phyloP scores from a whole-genome alignment of 371 early-diverging fungal genomes.

The Coemansia sp. region DNA sequence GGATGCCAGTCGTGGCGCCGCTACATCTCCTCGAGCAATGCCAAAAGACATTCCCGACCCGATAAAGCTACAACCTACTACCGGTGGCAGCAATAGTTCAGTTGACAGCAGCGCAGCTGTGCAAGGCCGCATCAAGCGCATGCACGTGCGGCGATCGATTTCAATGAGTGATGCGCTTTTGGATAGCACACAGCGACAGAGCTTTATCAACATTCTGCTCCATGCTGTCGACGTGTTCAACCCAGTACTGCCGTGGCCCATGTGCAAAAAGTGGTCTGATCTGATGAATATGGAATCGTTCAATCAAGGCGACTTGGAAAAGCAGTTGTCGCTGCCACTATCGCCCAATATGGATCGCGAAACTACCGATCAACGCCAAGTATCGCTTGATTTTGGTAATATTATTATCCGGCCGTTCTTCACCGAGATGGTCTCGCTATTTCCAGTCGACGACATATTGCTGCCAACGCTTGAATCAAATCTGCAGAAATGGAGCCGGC shows the following conservation, averaged over 20 bases:
- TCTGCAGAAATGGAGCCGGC: slow-evolving; percentile 37
- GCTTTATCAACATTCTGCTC: slow-evolving; percentile 66
- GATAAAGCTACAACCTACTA: background rate
- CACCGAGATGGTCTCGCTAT: slow-evolving; percentile 70
- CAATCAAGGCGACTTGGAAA: slow-evolving; percentile 81
- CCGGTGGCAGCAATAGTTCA: background rate
- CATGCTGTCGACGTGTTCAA: slow-evolving; percentile 91
- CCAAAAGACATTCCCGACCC: background rate
- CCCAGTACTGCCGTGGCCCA: slow-evolving; percentile 77
- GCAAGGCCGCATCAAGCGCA: slow-evolving; percentile 14
- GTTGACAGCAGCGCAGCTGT: background rate
- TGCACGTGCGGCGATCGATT: slow-evolving; percentile 38
- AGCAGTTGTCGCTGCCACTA: slow-evolving; percentile 65
- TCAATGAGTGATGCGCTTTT: slow-evolving; percentile 49
- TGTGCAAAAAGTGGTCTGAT: slow-evolving; percentile 84
- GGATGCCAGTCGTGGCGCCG: background rate
- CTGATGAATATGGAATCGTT: slow-evolving; percentile 82
- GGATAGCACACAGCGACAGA: slow-evolving; percentile 58
- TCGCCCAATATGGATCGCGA: slow-evolving; percentile 87
- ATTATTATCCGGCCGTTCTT: slow-evolving; percentile 84
- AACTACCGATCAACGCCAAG: slow-evolving; percentile 68
- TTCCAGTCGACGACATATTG: slow-evolving; percentile 58
- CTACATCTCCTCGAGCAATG: background rate
- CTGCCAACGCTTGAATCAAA: slow-evolving; percentile 27
- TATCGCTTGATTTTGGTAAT: slow-evolving; percentile 79